A percentile compares a stretch with the other conserved stretches of the same genome.
These are phyloP conservation scores for Hysterangium stoloniferum DNA, from an alignment of 768 basidiomycete genomes.

Conservation along the genomic window DNA sequence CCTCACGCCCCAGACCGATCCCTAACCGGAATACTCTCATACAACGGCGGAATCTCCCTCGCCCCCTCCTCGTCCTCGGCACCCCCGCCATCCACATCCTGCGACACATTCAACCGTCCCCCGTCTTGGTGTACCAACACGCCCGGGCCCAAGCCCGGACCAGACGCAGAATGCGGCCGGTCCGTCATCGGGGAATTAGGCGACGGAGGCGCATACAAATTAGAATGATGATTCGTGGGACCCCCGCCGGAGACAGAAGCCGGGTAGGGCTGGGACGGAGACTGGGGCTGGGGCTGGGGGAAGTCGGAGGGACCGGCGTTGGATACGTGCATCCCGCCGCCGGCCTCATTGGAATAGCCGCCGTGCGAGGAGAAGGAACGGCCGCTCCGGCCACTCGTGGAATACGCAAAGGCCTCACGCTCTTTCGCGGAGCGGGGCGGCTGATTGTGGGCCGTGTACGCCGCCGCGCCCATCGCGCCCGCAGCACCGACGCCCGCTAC, in stretches of 20 bases:
- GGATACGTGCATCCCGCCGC: neutral
- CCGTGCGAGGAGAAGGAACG: neutral
- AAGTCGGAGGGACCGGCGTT: neutral
- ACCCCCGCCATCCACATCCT: too few relatives aligned
- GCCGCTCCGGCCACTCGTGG: neutral
- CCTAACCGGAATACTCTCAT: slow-evolving; percentile 8
- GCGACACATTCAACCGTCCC: neutral
- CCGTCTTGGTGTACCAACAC: slow-evolving; percentile 10
- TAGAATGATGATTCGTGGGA: neutral
- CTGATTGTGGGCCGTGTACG: neutral
- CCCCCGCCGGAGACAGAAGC: neutral
- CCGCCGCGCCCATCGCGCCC: neutral
- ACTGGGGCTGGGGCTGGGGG: neutral
- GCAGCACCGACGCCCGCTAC: neutral
- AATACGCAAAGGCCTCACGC: slow-evolving; percentile 1
- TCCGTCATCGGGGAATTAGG: neutral
- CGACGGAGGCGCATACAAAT: neutral
- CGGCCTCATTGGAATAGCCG: neutral
- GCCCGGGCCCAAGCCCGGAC: neutral
- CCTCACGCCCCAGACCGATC: too few relatives aligned
- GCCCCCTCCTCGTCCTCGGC: neutral
- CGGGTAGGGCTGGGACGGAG: neutral
- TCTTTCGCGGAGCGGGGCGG: slow-evolving; percentile 5
- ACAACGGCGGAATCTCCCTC: slow-evolving; percentile 7
- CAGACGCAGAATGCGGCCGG: neutral